These are phyloP conservation scores for Fusarium chlamydosporum DNA, from an alignment of 2,329 filamentous ascomycete genomes.

Conservation along the genomic window DNA sequence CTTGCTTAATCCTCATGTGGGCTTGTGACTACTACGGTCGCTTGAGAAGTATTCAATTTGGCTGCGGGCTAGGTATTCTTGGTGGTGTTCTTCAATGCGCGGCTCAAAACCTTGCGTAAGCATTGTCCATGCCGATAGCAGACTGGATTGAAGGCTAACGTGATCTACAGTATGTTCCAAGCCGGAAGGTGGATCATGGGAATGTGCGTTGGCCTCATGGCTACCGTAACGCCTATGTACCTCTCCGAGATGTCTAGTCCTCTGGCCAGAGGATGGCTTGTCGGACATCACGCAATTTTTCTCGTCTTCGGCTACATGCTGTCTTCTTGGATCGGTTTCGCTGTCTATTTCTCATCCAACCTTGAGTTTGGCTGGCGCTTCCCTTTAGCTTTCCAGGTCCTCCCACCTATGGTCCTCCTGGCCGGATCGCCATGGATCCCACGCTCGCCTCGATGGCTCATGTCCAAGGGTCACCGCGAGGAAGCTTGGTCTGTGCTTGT, in stretches of 20 bases:
- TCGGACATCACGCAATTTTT: conserved; percentile 64
- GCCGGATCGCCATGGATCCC: conserved; percentile 57
- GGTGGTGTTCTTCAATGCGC: conserved; percentile 63
- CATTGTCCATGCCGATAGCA: neutral
- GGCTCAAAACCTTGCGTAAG: conserved; percentile 60
- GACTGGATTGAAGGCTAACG: neutral
- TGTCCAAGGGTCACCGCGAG: conserved; percentile 60
- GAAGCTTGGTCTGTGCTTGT: conserved; percentile 62
- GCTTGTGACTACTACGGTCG: conserved; percentile 60
- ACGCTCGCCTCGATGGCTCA: conserved; percentile 64
- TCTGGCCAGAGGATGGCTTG: conserved; percentile 62
- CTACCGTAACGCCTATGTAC: conserved; percentile 56
- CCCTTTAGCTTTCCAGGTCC: conserved; percentile 59
- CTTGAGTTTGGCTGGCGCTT: conserved; percentile 60
- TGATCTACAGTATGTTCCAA: conserved; percentile 53
- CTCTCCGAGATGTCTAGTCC: conserved; percentile 54
- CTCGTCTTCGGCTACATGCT: conserved; percentile 63
- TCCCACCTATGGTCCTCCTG: conserved; percentile 57
- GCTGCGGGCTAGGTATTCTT: conserved; percentile 59
- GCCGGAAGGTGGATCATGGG: conserved; percentile 63
- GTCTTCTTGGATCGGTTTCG: conserved; percentile 58
- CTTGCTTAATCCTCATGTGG: conserved; percentile 65
- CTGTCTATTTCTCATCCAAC: conserved; percentile 52
- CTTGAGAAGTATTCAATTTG: conserved; percentile 62
- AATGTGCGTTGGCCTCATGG: conserved; percentile 58